These are phyloP conservation scores for Waltiozyma solani DNA, from an alignment of 1,139 yeast species.

Conservation along the genomic window DNA sequence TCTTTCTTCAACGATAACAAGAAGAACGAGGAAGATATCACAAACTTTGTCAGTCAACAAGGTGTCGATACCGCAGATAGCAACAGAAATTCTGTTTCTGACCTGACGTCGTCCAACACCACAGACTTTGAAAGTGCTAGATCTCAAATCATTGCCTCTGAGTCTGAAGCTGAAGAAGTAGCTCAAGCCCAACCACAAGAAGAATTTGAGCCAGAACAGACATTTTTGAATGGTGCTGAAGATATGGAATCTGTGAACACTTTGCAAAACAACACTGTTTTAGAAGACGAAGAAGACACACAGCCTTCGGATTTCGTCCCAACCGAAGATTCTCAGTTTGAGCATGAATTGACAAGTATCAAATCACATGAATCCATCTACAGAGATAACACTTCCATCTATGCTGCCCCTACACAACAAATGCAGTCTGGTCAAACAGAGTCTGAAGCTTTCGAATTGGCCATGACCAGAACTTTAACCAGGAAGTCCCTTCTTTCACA, in stretches of 20 bases:
- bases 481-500: constrained; percentile 14
- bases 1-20: background rate
- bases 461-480: constrained; percentile 16
- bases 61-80: no score
- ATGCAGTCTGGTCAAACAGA: constrained; percentile 4
- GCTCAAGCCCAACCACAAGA: background rate
- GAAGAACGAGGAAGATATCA: background rate
- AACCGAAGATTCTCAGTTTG: background rate
- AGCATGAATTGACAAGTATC: background rate
- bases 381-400: constrained; percentile 7
- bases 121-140: background rate
- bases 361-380: background rate
- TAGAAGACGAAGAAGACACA: background rate
- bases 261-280: background rate
- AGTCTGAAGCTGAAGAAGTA: background rate
- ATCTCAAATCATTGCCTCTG: background rate
- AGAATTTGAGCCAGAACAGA: background rate
- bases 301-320: background rate
- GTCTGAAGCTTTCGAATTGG: constrained; percentile 15
- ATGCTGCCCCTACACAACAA: constrained; percentile 11
- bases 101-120: background rate
- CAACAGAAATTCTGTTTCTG: background rate
- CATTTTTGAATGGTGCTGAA: background rate
- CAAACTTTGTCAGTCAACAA: background rate
- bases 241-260: background rate